A percentile compares a stretch with the other conserved stretches of the same genome.
These are phyloP conservation scores for Tilletia horrida DNA, from an alignment of 1,284 basidiomycete genomes.

Conservation along the genomic window DNA sequence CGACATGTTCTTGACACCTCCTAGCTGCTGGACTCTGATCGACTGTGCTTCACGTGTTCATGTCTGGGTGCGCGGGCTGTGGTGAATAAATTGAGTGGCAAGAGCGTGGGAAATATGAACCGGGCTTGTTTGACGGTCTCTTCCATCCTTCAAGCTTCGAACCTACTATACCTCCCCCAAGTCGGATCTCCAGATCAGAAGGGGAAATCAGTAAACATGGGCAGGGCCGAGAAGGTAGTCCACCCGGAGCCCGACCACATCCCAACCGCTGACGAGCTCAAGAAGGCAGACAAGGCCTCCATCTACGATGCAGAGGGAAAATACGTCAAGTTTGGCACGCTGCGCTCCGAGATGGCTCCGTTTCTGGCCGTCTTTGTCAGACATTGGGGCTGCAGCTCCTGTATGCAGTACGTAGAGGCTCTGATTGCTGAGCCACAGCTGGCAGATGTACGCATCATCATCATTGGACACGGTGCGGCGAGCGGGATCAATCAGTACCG, in stretches of 20 bases:
- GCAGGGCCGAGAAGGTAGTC: neutral
- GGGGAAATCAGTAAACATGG: too few relatives aligned
- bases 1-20: too few relatives aligned
- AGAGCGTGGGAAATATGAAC: too few relatives aligned
- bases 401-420: conserved; percentile 14
- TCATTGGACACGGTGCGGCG: conserved; percentile 20
- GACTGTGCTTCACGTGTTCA: too few relatives aligned
- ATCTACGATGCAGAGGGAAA: conserved; percentile 4
- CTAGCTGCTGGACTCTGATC: too few relatives aligned
- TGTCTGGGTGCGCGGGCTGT: too few relatives aligned
- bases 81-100: too few relatives aligned
- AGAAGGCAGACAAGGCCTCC: neutral
- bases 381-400: conserved; percentile 21
- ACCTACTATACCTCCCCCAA: too few relatives aligned
- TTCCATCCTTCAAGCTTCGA: too few relatives aligned
- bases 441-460: conserved; percentile 14
- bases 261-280: conserved; percentile 1
- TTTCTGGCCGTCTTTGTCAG: conserved; percentile 18
- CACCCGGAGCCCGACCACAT: conserved; percentile 1
- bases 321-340: neutral
- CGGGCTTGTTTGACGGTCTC: too few relatives aligned
- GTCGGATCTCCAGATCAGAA: too few relatives aligned
- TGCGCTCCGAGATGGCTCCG: neutral
- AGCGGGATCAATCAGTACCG: conserved; percentile 20
- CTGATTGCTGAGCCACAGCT: conserved; percentile 1